Evolutionary conservation across 768 basidiomycete species (phyloP).

Genomic region (Russula foetens): DNA sequence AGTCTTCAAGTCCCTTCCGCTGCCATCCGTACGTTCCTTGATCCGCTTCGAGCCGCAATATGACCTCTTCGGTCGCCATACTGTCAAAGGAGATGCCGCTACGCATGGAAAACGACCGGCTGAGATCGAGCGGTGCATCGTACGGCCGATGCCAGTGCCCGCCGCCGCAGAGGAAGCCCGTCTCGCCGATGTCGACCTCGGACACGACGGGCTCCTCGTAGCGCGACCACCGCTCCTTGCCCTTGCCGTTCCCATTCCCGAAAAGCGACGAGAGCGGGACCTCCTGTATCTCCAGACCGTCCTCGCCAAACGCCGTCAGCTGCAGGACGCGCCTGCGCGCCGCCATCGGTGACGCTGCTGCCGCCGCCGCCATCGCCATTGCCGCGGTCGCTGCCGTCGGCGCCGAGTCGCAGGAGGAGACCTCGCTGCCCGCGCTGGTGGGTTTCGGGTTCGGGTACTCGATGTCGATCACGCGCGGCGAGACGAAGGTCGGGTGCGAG

Average conservation of each 20-base stretch:
- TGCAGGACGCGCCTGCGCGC: conserved; percentile 45
- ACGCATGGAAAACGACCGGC: conserved; percentile 37
- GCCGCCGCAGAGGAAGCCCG: conserved; percentile 47
- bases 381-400: not conserved
- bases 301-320: conserved; percentile 57
- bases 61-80: conserved; percentile 44
- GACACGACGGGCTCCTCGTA: conserved; percentile 41
- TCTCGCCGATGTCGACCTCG: conserved; percentile 55
- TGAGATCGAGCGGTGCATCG: conserved; percentile 27
- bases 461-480: conserved; percentile 38
- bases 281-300: conserved; percentile 72
- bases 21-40: conserved; percentile 77
- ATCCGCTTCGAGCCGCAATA: conserved; percentile 39
- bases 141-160: conserved; percentile 40
- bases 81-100: conserved; percentile 42
- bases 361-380: too few species aligned
- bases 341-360: too few species aligned
- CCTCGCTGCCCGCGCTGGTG: not conserved
- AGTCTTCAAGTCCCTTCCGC: conserved; percentile 64
- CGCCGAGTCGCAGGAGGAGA: not conserved
- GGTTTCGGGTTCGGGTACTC: not conserved
- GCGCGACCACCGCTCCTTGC: conserved; percentile 26
- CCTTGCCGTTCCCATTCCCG: conserved; percentile 25
- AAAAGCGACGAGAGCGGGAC: conserved; percentile 38
- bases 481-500: conserved; percentile 45